Base-by-base conservation (phyloP, 1,284 basidiomycete species). In the Leccinum fallax region DNA sequence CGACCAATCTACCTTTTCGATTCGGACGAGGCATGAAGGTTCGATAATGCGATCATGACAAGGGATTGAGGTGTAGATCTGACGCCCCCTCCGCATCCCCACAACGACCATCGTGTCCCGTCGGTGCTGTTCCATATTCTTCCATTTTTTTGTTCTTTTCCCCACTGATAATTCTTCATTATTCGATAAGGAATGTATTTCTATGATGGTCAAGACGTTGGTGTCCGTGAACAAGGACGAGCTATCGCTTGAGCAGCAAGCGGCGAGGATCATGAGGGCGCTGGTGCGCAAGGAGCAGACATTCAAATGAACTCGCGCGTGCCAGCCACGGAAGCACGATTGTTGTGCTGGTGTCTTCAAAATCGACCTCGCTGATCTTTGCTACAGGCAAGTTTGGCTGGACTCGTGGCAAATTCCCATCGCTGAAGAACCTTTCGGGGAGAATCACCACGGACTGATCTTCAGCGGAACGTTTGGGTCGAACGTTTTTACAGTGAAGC, bases 331-430 rank as follows among this genome's bases (percentile, higher is more conserved):
- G 28, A 28, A 28, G 28, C 28, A 28, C 28, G 28, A 28, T 28
- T 28, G 28, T 28, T 28, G 28, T 28, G 28, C 28, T 28, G 28
- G 28, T 28, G 28, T 28, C 28, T 28, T 28, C 28, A 28, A 28
- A 28, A 28, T 28, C 28, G 28, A 28, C 28, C 28, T 28, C 28
- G 28, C 15, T 26, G 4, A 53, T 32, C 51, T 83, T 85, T 26
- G 92, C 85, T 81, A 63, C 60, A 85, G 87, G 93, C 59, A 94
- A 91, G 69, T 95, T 95, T 70, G 87, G 95, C 81, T 97, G 94
- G 94, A 77, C 83, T 13, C 80, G 79, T 59, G 88, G 87, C 55
- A 87, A 86, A 69, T 95, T 94, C 83, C 90, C 92, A 2, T 85
- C 85, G 16, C 92, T 96, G 79, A 94, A 91, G 9, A 83, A 88